Evolutionary conservation across 1,284 basidiomycete genomes (phyloP), one percentile per base, ranked within the genome.

Genomic region (Pyrrhoderma noxium): DNA sequence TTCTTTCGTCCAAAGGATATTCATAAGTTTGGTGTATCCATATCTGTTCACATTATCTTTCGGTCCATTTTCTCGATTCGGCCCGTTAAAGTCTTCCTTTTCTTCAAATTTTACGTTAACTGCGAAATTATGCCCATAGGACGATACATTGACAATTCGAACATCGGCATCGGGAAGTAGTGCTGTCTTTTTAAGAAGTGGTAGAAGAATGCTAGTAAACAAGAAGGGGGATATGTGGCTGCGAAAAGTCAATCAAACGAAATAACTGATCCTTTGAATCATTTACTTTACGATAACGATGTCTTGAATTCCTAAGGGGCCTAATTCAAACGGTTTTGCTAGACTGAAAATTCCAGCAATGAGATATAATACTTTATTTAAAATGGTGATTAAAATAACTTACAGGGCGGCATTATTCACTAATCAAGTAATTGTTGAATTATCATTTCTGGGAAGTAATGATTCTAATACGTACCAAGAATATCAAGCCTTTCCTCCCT

Each of bases 201-300:
- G 64, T 4, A 65, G 48, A 2, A 68, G 61, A 4, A 58, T 55
- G n/a, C 57, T 54, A 3, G 64, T 66, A 51, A 67, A 59, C 14
- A 63, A 57, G 47, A 64, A 65, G 1, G 61, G 65, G n/a, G 61
- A 59, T 36, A 68, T 57, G 51, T 67, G 63, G 51, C 65, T 67
- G 35, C 4, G 22, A 37, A 43, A 21, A n/a, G 16, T 47, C 7
- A 41, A n/a, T 18, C 1, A 38, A 13, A 27, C 13, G 7, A 22
- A 45, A 43, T 19, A 13, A n/a, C 23, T 16, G 40, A 16, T 11
- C 22, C 19, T 7, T 13, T 45, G 61, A 34, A 31, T 11, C 11
- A 5, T 11, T 31, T 27, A 65, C 65, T 66, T 65, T 27, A 54
- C 56, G 11, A 58, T 57, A 53, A 64, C 59, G 22, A 61, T 59